These are phyloP conservation scores for Pseudogymnoascus sp. DNA, from an alignment of 2,329 filamentous ascomycete species.

Conservation along the genomic window DNA sequence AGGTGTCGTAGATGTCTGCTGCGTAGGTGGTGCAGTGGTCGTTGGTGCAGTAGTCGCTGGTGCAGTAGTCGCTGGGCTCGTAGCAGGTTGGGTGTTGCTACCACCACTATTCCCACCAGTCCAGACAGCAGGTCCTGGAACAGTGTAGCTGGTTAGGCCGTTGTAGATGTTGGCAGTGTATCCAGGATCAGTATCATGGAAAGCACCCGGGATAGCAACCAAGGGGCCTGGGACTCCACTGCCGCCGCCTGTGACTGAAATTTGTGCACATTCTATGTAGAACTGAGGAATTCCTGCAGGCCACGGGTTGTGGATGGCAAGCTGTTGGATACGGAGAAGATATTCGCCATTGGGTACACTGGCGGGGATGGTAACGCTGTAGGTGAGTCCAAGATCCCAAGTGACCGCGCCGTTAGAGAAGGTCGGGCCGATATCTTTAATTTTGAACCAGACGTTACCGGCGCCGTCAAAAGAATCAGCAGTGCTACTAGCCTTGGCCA, in stretches of 20 bases:
- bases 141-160: constrained; percentile 24
- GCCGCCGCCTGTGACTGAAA: constrained; percentile 25
- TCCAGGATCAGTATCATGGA: constrained; percentile 18
- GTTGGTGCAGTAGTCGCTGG: not conserved
- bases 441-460: constrained; percentile 33
- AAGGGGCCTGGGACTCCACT: constrained; percentile 22
- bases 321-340: constrained; percentile 25
- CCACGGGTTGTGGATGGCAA: constrained; percentile 26
- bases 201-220: constrained; percentile 24
- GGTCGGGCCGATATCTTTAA: constrained; percentile 28
- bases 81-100: constrained; percentile 2
- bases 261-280: constrained; percentile 27
- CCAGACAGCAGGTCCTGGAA: constrained; percentile 25
- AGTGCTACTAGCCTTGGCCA: constrained; percentile 31
- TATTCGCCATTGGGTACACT: constrained; percentile 24
- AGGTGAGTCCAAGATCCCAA: constrained; percentile 22
- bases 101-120: constrained; percentile 14
- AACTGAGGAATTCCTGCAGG: constrained; percentile 23
- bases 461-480: constrained; percentile 31
- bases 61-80: not conserved
- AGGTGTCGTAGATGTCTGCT: not conserved
- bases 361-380: constrained; percentile 24
- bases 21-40: not conserved
- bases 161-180: constrained; percentile 24
- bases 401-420: constrained; percentile 19